phyloP scores from a whole-genome alignment of 352 stramenopile species.

The Phytopythium vexans region DNA sequence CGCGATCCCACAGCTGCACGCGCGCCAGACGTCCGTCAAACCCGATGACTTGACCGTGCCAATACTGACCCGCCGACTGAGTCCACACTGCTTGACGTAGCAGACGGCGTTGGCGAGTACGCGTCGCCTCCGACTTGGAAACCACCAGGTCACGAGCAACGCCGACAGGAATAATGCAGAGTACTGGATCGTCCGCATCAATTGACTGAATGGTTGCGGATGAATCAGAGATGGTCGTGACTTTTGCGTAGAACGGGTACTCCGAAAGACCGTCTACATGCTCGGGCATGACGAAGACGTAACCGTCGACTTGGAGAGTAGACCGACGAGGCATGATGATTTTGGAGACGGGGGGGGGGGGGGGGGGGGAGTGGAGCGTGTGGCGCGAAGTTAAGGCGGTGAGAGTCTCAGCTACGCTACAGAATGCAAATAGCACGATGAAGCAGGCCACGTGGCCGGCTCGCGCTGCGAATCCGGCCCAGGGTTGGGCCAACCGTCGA shows the following conservation, averaged over 20 bases:
- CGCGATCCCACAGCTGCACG: conserved; percentile 5
- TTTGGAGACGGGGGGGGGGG: too few relatives aligned
- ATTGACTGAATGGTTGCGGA: conserved; percentile 2
- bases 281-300: conserved; percentile 5
- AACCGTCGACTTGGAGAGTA: conserved; percentile 5
- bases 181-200: background rate
- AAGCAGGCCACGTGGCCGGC: too few relatives aligned
- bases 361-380: too few relatives aligned
- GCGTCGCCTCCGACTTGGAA: conserved; percentile 6
- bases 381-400: too few relatives aligned
- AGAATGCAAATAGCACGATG: too few relatives aligned
- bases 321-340: conserved; percentile 8
- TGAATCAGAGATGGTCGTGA: background rate
- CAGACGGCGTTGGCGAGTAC: background rate
- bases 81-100: conserved; percentile 7
- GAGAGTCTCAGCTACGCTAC: too few relatives aligned
- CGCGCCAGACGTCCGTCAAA: conserved; percentile 3
- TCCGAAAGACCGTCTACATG: conserved; percentile 4
- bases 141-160: background rate
- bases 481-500: too few relatives aligned
- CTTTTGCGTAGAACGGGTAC: conserved; percentile 11
- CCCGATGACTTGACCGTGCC: conserved; percentile 11
- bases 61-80: conserved; percentile 3
- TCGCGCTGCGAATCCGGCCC: too few relatives aligned
- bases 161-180: background rate